A percentile compares a stretch with the other conserved stretches of the same genome.
Conservation (phyloP, 768 basidiomycete genomes). For the Termitomyces eurrhizus region DNA sequence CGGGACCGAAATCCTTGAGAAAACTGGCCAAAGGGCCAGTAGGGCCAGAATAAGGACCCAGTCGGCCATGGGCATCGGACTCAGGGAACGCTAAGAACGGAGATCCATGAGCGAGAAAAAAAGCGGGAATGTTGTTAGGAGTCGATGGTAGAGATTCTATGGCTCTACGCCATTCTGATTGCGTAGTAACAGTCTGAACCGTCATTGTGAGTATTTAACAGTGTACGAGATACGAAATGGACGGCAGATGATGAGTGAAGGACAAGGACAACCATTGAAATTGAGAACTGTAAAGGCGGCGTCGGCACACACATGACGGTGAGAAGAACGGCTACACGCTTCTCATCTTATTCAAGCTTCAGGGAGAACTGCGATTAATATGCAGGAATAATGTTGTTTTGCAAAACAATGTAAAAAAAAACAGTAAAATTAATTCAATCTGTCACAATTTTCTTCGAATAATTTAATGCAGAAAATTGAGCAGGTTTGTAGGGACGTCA, state of each 20-base stretch:
- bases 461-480: conserved; percentile 7
- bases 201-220: conserved; percentile 6
- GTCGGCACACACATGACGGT: conserved; percentile 4
- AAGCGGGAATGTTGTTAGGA: conserved; percentile 61
- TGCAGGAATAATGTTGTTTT: too few species aligned
- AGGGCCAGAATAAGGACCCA: conserved; percentile 37
- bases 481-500: not conserved
- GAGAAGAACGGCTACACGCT: not conserved
- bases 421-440: too few species aligned
- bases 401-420: too few species aligned
- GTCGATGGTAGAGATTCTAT: conserved; percentile 52
- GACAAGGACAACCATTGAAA: conserved; percentile 1
- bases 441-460: too few species aligned
- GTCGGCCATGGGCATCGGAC: conserved; percentile 11
- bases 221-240: not conserved
- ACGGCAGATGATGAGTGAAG: not conserved
- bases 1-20: conserved; percentile 61
- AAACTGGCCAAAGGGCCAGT: conserved; percentile 55
- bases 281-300: conserved; percentile 3
- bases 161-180: conserved; percentile 45
- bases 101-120: conserved; percentile 76
- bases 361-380: not conserved
- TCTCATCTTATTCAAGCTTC: not conserved
- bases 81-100: conserved; percentile 44
- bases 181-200: conserved; percentile 29